Base-by-base conservation (phyloP, 345 rosid species). In the Camelina hispida region DNA sequence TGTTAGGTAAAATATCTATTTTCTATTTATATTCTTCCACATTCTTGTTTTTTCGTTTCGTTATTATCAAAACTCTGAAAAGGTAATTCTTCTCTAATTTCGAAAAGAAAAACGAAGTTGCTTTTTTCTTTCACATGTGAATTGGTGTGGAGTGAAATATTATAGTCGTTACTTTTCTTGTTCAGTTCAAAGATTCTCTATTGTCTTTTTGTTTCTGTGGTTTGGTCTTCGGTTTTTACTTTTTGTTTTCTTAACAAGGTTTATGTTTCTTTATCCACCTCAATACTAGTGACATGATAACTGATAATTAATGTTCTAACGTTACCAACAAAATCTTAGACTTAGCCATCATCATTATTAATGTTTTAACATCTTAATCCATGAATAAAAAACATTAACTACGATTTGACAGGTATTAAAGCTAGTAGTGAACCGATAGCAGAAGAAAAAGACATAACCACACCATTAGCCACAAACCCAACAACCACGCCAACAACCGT, bases 381-480 rank as follows among this genome's bases (percentile, higher is more conserved):
- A 73, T 34, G 23, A 73, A 54, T 57, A 1, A 65, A 55, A 46
- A 35, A 35, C 58, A 54, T 40, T 14, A 42, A 40, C 1, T 16
- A 15, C 61, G 8, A 32, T 35, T 35, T 55, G 2, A 66, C 57
- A 72, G 78, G 77, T 42, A 52, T 57, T 65, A 59, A 66, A 40
- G 77, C 76, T 9, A 77, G 58, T 58, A 60, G 23, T 9, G 15
- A 78, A 48, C 77, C 72, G 58, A 60, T 59, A 72, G 62, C 40
- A 64, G 76, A 71, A 71, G 61, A 54, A 72, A 79, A 79, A 40
- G 81, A 79, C 65, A 68, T 79, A 67, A 73, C 66, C 60, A 79
- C 81, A 59, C 81, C 81, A 46, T 37, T 79, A 54, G 75, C 81
- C 48, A 68, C 79, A 46, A 68, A 67, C 32, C 81, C 81, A 37